Base-by-base conservation (phyloP, 2,329 filamentous ascomycete species). In the Akanthomyces dipterigenus region DNA sequence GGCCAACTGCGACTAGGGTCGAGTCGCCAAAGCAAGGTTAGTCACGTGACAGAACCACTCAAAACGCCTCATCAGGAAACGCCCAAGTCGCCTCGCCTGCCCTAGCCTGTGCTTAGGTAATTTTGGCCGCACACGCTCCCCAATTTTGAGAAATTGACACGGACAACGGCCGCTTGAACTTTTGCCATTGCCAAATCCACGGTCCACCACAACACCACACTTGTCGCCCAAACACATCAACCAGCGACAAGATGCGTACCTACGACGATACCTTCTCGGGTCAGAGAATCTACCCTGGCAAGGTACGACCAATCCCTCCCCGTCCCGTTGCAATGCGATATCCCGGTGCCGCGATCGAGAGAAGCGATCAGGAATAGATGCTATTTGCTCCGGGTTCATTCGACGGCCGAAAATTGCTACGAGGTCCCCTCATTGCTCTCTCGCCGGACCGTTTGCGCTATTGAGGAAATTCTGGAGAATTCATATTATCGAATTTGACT, bases 201-300 rank as follows among this genome's bases (percentile, higher is more conserved):
- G 71, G 70, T 73, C 70, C 75, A 76, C 74, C 71, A 73, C 70
- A 55, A 72, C 69, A 70, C 70, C 67, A 72, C 70, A 48, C 74
- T 75, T 76, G 74, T 77, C 74, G 75, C 74, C 72, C 67, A 65
- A 68, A 70, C 66, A 68, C 72, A 71, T 71, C 70, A 71, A 71
- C 69, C 64, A 34, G 73, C 75, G 75, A 74, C 75, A 85, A 77
- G 75, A 86, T 86, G 83, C 82, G 83, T 78, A 85, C 82, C 75
- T 86, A 86, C 83, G 83, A 86, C 78, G 83, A 86, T 76, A 76
- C 78, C 69, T 86, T 86, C 79, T 86, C 83, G 75, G 83, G 83
- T 75, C 80, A 82, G 81, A 84, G 80, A 80, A 86, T 86, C 70
- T 86, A 85, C 82, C 83, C 83, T 77, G 83, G 83, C 75, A 86